These are phyloP conservation scores for Pezicula neosporulosa DNA, from an alignment of 2,329 filamentous ascomycete species.

Conservation along the genomic window DNA sequence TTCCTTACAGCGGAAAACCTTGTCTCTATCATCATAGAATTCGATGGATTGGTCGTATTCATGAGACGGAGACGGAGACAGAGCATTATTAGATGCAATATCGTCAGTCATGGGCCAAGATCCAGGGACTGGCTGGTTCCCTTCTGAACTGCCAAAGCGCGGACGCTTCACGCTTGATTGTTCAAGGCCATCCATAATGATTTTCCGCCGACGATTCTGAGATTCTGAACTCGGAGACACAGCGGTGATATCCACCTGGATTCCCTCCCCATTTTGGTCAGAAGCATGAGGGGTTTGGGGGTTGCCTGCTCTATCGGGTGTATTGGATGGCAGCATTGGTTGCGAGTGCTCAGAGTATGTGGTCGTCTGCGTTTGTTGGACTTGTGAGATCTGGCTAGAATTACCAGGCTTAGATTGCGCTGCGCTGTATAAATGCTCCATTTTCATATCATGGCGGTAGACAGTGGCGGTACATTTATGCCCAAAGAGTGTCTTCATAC, in stretches of 20 bases:
- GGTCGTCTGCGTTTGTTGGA: conserved; percentile 12
- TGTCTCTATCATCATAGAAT: conserved; percentile 13
- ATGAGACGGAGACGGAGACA: background rate
- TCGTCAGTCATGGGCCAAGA: background rate
- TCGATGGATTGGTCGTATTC: background rate
- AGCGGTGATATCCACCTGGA: background rate
- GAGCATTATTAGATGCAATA: no score
- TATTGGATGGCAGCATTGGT: background rate
- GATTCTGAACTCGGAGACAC: conserved; percentile 14
- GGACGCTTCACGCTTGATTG: conserved; percentile 13
- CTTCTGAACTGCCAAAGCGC: conserved; percentile 3
- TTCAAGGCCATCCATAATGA: conserved; percentile 9
- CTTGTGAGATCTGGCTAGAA: background rate
- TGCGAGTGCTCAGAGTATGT: conserved; percentile 1
- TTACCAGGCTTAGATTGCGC: no score
- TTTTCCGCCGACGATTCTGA: conserved; percentile 16
- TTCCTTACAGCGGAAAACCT: conserved; percentile 15
- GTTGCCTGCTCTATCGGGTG: background rate
- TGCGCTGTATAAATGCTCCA: conserved; percentile 37
- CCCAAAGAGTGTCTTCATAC: conserved; percentile 70
- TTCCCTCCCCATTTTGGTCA: conserved; percentile 4
- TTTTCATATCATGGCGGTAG: conserved; percentile 64
- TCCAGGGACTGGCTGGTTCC: background rate
- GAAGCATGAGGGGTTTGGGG: background rate
- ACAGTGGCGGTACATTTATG: conserved; percentile 54